Evolutionary conservation across 2,329 filamentous ascomycete genomes (phyloP), one percentile per base, ranked within the genome.

Genomic region (Didymella keratinophila): DNA sequence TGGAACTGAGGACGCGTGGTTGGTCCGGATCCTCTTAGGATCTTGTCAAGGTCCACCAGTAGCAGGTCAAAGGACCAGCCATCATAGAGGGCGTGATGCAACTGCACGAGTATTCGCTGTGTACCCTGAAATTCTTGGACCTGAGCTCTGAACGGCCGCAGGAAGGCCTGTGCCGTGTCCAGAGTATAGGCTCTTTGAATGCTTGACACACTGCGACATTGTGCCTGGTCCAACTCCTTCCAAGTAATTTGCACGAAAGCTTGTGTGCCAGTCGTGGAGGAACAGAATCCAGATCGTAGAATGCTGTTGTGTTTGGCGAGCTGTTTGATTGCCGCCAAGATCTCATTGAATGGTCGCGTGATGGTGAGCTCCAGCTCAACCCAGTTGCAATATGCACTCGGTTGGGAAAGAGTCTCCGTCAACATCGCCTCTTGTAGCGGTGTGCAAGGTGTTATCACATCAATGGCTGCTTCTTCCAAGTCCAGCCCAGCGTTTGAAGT

Each of bases 51-150:
- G 71, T 97, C 92, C 25, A 83, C 78, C 14, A 91, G 71, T 0
- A 96, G 76, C 28, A 94, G 80, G 50, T 97, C 90, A 70, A 93
- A 84, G 0, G 92, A 93, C 93, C 93, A 97, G n/a, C 93, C 93
- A 74, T 97, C 93, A 70, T 96, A 97, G 1, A 96, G 74, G 0
- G 91, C 87, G 76, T 97, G 93, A 71, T 96, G 93, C 0, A 96
- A 80, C 12, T 89, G 82, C 43, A 91, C 73, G 4, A 78, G 65
- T 30, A 46, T 62, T 55, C 4, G 70, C 48, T 18, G 64, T 18
- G 8, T 50, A 30, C 51, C 63, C 47, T 12, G 66, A 12, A 30
- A 49, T 16, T 60, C 48, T 23, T 60, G 65, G 1, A 93, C 76
- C 58, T 91, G 84, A n/a, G 92, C 76, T 16, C 74, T 77, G 14